Percentiles rank a stretch among this genome's conserved stretches.
Evolutionary conservation across 768 basidiomycete genomes (phyloP).

Genomic region (Tricholoma flavovirens): DNA sequence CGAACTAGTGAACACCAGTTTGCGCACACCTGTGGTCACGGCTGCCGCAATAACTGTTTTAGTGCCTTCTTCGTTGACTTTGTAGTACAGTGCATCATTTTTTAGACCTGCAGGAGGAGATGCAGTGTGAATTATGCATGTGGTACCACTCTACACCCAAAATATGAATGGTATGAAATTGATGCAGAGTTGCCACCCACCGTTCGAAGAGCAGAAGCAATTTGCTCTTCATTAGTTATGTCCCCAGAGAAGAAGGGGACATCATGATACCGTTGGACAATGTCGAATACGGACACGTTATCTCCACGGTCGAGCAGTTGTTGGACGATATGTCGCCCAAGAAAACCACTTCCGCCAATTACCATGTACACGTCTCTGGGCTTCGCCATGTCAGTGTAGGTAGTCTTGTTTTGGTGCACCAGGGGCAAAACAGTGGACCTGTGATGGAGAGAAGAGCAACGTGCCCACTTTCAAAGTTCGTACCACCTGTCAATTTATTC

Average conservation of each 20-base stretch:
- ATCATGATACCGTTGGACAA: conserved; percentile 86
- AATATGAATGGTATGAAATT: conserved; percentile 5
- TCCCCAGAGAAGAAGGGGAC: conserved; percentile 87
- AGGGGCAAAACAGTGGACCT: not conserved
- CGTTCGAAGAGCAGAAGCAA: conserved; percentile 69
- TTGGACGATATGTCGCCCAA: conserved; percentile 89
- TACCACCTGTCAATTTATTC: conserved; percentile 21
- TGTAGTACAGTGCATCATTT: conserved; percentile 71
- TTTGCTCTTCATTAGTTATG: conserved; percentile 70
- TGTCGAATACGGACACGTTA: conserved; percentile 81
- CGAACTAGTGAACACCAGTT: conserved; percentile 92
- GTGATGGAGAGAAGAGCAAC: not conserved
- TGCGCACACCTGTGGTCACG: conserved; percentile 61
- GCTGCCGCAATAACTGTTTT: conserved; percentile 81
- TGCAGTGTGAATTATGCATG: conserved; percentile 94
- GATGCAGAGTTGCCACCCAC: conserved; percentile 31
- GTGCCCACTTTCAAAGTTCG: not conserved
- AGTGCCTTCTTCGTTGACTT: conserved; percentile 93
- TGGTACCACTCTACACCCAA: conserved; percentile 59
- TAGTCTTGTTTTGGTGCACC: not conserved
- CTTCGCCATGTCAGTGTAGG: conserved; percentile 17
- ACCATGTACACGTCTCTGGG: conserved; percentile 75
- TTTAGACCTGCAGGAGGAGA: conserved; percentile 66
- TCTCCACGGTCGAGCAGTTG: conserved; percentile 75
- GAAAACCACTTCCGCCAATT: conserved; percentile 90